Percentiles rank a stretch among this genome's conserved stretches.
phyloP scores from a whole-genome alignment of 768 basidiomycete species.

The Scleroderma bovista region DNA sequence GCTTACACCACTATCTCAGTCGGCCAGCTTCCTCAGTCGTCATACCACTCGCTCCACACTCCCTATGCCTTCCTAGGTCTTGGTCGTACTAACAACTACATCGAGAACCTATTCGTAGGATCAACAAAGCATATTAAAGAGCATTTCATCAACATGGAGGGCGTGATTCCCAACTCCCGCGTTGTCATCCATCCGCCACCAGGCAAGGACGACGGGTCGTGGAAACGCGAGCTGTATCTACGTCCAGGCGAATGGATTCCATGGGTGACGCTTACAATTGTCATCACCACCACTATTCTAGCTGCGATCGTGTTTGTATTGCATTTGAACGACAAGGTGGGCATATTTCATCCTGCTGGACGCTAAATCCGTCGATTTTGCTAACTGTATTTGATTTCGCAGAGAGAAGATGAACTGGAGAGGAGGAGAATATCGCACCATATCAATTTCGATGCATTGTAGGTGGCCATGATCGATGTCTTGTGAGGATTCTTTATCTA shows the following conservation, averaged over 20 bases:
- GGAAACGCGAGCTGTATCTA: slow-evolving; percentile 88
- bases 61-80: slow-evolving; percentile 97
- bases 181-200: slow-evolving; percentile 86
- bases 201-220: slow-evolving; percentile 44
- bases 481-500: too few relatives aligned
- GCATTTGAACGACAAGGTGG: slow-evolving; percentile 89
- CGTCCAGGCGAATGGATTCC: slow-evolving; percentile 97
- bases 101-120: slow-evolving; percentile 97
- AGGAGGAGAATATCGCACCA: slow-evolving; percentile 84
- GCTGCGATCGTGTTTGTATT: slow-evolving; percentile 81
- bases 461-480: slow-evolving; percentile 12
- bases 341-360: slow-evolving; percentile 16
- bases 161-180: slow-evolving; percentile 95
- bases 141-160: slow-evolving; percentile 91
- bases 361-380: not conserved
- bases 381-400: slow-evolving; percentile 4
- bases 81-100: slow-evolving; percentile 97
- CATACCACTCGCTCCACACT: slow-evolving; percentile 84
- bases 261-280: slow-evolving; percentile 88
- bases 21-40: slow-evolving; percentile 87
- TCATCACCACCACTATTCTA: slow-evolving; percentile 66
- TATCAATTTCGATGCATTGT: slow-evolving; percentile 96
- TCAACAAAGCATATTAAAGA: slow-evolving; percentile 67
- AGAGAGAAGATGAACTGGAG: slow-evolving; percentile 95
- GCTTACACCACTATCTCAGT: slow-evolving; percentile 42